Base-by-base conservation (phyloP, 1,139 yeast species). In the Debaryomycetaceae sp. region DNA sequence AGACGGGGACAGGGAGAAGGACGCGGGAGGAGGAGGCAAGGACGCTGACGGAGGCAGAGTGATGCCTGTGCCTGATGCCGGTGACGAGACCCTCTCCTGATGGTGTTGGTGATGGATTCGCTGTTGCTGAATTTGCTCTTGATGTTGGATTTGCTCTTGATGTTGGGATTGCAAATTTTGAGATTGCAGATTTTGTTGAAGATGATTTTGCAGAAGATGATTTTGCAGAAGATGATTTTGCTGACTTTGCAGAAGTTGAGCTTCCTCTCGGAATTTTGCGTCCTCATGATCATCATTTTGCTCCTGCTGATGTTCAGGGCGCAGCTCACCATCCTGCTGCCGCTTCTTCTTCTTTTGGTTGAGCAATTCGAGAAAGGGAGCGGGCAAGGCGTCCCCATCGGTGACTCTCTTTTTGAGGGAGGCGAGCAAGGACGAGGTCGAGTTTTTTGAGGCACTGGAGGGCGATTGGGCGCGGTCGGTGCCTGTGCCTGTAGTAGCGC, bases 61-160 rank as follows among this genome's bases (percentile, higher is more conserved):
- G n/a, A n/a, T n/a, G n/a, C n/a, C n/a, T n/a, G n/a, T n/a, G n/a
- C n/a, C n/a, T n/a, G n/a, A 40, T 42, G 22, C 38, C 39, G 4
- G 36, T 16, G 7, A 33, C 31, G 14, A 28, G 25, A n/a, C 28
- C 19, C 18, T 37, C 24, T 21, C 25, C 15, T 4, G 29, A 15
- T 15, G 15, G 25, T 14, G 25, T 7, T 15, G 15, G 25, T 23
- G 8, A 13, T 4, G 16, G 18, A 10, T 11, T 13, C 15, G 26
- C 10, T 16, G 16, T 18, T 19, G 26, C 14, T 14, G n/a, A n/a
- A n/a, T 15, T 13, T 25, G 25, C 19, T 25, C 21, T 21, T 26
- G 24, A 8, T 25, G 21, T 8, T 13, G 25, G 12, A 13, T 11
- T 29, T 21, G 28, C n/a, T 25, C 22, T 4, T 20, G 11, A 12